Evolutionary conservation across 257 asterid species (phyloP), one percentile per base, ranked within the genome.

Genomic region (Pogostemon cablin): DNA sequence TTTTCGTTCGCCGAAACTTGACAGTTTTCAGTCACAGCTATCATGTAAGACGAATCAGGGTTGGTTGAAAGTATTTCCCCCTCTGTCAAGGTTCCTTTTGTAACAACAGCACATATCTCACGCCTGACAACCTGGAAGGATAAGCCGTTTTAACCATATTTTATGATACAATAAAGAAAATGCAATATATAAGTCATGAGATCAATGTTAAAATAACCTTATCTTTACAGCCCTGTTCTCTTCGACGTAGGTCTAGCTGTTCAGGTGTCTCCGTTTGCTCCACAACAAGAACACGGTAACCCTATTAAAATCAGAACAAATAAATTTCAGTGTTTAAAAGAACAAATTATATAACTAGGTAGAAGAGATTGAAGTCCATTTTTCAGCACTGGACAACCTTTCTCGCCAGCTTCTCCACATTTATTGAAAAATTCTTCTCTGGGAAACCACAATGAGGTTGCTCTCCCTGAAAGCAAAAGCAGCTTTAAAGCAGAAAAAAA

Each of bases 371-470:
- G 10, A 53, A 67, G 44, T 8, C 12, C 52, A 48, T 44, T 47
- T 65, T 66, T 72, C 9, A 44, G 57, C 67, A 48, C 67, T 69
- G 57, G 62, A 72, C 61, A 67, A 93, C 99, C 99, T 91, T 93
- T 70, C 78, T 85, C 39, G 99, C 96, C 72, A 93, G 85, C 86
- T 91, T 93, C 86, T 93, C 98, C 35, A 86, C 82, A 72, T 93
- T 86, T 78, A 84, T 62, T 54, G 95, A 83, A 83, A 89, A 93
- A 88, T 91, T 93, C 81, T 85, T 93, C 82, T 93, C 99, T 63
- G 99, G 99, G 81, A 93, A 93, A 58, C 99, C 99, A 85, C 99
- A 93, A 77, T 93, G 99, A 55, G 99, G 99, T 84, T 93, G 99
- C 40, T 93, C 98, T 72, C 99, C 99, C 99, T 93, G 79, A 25